Evolutionary conservation across 1,284 basidiomycete genomes (phyloP).

Genomic region (Irpex sp.): DNA sequence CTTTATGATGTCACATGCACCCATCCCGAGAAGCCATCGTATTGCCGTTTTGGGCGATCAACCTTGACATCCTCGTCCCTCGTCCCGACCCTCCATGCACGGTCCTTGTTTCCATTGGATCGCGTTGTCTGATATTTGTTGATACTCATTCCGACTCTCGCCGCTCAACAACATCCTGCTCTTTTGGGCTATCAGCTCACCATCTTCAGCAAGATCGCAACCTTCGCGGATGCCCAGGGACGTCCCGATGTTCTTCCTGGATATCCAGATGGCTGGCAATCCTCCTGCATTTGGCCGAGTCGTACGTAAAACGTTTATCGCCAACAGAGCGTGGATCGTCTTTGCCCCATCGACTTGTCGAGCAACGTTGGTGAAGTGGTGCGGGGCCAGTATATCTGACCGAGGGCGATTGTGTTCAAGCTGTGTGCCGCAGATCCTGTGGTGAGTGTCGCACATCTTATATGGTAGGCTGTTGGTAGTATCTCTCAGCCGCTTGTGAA

Average conservation of each 20-base stretch:
- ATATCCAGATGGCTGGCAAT: background rate
- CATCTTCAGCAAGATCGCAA: background rate
- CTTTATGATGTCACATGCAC: constrained; percentile 13
- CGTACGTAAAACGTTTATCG: background rate
- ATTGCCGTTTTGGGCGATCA: background rate
- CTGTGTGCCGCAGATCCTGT: background rate
- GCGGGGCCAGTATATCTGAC: background rate
- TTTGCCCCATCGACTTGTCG: background rate
- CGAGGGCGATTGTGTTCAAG: background rate
- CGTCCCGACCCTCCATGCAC: background rate
- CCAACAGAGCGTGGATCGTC: background rate
- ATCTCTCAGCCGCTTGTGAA: too few relatives aligned
- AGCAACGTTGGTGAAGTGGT: background rate
- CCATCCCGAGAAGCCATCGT: background rate
- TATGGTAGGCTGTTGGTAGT: too few relatives aligned
- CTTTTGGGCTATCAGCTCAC: background rate
- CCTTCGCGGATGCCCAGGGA: background rate
- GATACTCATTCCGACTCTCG: background rate
- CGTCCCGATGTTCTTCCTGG: background rate
- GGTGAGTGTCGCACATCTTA: background rate
- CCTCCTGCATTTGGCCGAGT: background rate
- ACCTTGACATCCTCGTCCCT: background rate
- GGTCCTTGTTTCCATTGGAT: background rate
- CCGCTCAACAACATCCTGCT: background rate
- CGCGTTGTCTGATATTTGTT: background rate